Evolutionary conservation across 768 basidiomycete species (phyloP).

Genomic region (Leucogyrophana mollusca): DNA sequence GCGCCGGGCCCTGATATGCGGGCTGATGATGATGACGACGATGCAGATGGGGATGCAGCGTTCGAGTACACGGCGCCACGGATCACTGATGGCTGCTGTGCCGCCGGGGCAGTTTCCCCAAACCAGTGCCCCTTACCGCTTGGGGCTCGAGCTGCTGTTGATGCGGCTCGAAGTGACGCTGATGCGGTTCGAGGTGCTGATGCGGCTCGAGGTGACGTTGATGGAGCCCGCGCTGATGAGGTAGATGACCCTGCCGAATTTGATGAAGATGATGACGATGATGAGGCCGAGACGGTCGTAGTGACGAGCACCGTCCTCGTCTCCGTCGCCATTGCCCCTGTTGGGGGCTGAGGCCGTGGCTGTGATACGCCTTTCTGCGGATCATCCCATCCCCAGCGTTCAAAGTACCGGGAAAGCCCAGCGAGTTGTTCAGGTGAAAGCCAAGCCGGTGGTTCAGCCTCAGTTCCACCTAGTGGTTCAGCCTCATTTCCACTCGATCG

Average conservation of each 20-base stretch:
- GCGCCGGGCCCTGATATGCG: too few relatives aligned
- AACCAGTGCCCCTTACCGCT: neutral
- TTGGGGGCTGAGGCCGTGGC: slow-evolving; percentile 1
- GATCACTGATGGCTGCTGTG: too few relatives aligned
- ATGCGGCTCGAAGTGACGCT: too few relatives aligned
- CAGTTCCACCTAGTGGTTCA: too few relatives aligned
- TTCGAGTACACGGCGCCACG: slow-evolving; percentile 6
- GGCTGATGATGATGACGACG: slow-evolving; percentile 9
- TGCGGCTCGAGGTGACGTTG: slow-evolving; percentile 3
- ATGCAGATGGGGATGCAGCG: slow-evolving; percentile 12
- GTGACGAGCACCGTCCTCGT: slow-evolving; percentile 30
- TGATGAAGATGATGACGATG: too few relatives aligned
- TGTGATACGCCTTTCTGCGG: too few relatives aligned
- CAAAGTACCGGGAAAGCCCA: slow-evolving; percentile 5
- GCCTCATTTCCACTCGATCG: too few relatives aligned
- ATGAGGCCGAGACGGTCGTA: slow-evolving; percentile 22
- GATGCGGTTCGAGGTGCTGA: slow-evolving; percentile 10
- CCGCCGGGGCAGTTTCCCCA: too few relatives aligned
- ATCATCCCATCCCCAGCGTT: too few relatives aligned
- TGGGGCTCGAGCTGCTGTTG: too few relatives aligned
- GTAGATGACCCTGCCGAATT: neutral
- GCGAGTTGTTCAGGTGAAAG: slow-evolving; percentile 21
- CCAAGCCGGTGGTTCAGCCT: too few relatives aligned
- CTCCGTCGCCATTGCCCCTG: too few relatives aligned
- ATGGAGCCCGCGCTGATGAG: slow-evolving; percentile 5